Conservation (phyloP, 345 rosid species). For the Lepidium didymum region DNA sequence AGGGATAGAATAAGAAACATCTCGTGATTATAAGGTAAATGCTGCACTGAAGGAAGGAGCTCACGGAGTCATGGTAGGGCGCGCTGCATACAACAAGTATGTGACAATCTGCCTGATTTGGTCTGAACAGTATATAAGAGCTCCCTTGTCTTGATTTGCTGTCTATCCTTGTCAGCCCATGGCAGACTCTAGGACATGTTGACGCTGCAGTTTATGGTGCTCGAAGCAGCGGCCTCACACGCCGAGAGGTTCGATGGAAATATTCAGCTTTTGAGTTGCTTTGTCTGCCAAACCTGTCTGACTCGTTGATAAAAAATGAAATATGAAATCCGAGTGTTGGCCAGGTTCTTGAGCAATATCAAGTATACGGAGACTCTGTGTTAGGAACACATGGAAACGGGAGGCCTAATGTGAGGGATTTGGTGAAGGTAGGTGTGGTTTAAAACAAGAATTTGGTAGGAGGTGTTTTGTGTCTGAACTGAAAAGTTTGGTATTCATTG, state of each 20-base stretch:
- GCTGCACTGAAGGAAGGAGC: conserved; percentile 82
- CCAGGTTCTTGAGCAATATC: conserved; percentile 76
- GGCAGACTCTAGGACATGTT: conserved; percentile 75
- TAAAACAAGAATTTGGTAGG: background rate
- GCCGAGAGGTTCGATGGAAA: conserved; percentile 60
- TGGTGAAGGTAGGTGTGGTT: conserved; percentile 53
- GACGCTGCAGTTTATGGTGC: conserved; percentile 70
- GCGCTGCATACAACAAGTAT: conserved; percentile 89
- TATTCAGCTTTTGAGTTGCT: conserved; percentile 13
- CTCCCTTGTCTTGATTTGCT: background rate
- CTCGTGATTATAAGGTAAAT: conserved; percentile 50
- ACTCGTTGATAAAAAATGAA: background rate
- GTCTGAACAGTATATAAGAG: background rate
- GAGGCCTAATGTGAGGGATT: conserved; percentile 76
- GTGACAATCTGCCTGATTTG: conserved; percentile 21
- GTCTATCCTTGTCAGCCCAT: conserved; percentile 51
- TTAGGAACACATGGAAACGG: conserved; percentile 60
- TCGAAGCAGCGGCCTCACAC: conserved; percentile 61
- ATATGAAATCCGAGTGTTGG: background rate
- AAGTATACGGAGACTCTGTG: conserved; percentile 73
- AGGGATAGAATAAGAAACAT: background rate
- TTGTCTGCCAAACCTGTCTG: background rate
- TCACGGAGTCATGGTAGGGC: conserved; percentile 94
- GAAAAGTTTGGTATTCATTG: conserved; percentile 14
- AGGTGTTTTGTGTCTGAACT: conserved; percentile 1